Conservation (phyloP, 2,329 filamentous ascomycete genomes). For the Aspergillus flavus region DNA sequence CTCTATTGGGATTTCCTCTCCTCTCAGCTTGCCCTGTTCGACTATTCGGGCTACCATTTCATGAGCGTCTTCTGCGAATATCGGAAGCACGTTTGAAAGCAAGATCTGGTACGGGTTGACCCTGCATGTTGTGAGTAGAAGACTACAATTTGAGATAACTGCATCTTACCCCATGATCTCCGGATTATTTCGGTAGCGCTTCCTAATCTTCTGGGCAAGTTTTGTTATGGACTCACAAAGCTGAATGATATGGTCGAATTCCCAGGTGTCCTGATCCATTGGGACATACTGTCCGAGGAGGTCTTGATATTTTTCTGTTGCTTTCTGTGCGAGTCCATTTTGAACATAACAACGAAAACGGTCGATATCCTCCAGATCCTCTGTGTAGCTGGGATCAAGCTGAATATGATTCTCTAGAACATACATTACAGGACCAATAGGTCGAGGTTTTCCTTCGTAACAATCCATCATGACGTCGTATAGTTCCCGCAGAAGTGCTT, state of each 20-base stretch:
- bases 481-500: slow-evolving; percentile 81
- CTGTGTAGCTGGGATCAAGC: slow-evolving; percentile 73
- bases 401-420: slow-evolving; percentile 82
- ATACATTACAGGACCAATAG: slow-evolving; percentile 76
- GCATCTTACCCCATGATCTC: slow-evolving; percentile 72
- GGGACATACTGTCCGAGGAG: slow-evolving; percentile 81
- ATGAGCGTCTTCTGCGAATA: slow-evolving; percentile 85
- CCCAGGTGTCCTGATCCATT: slow-evolving; percentile 78
- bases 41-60: slow-evolving; percentile 84
- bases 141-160: slow-evolving; percentile 18
- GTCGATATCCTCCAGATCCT: slow-evolving; percentile 68
- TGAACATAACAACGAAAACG: slow-evolving; percentile 72
- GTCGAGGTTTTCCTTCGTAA: slow-evolving; percentile 84
- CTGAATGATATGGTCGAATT: slow-evolving; percentile 87
- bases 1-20: slow-evolving; percentile 78
- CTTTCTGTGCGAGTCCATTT: slow-evolving; percentile 73
- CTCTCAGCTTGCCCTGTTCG: slow-evolving; percentile 67
- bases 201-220: slow-evolving; percentile 84
- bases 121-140: slow-evolving; percentile 29
- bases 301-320: slow-evolving; percentile 75
- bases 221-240: slow-evolving; percentile 84
- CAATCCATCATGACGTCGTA: slow-evolving; percentile 85
- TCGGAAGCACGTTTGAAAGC: slow-evolving; percentile 80
- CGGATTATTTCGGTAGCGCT: slow-evolving; percentile 85
- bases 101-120: slow-evolving; percentile 70